Percentiles rank a stretch among this genome's conserved stretches.
Conservation (phyloP, 2,329 filamentous ascomycete species). For the Aspergillus ruber region DNA sequence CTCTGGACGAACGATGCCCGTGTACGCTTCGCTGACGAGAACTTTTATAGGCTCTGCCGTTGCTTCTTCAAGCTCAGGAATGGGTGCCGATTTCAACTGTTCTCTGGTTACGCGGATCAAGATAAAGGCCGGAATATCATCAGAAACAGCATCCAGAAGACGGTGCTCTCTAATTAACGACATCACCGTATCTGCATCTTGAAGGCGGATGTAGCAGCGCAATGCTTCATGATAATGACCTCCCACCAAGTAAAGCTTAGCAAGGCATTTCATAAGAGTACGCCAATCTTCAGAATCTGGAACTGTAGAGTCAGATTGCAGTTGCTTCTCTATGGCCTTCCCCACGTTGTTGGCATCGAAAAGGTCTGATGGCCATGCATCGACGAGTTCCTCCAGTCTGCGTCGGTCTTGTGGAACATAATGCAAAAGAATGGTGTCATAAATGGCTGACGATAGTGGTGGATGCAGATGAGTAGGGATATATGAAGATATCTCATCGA, state of each 20-base stretch:
- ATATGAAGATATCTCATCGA: constrained; percentile 81
- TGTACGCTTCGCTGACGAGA: constrained; percentile 83
- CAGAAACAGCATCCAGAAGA: constrained; percentile 78
- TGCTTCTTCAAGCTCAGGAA: constrained; percentile 67
- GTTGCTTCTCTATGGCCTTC: constrained; percentile 71
- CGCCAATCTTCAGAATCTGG: constrained; percentile 83
- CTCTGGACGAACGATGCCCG: constrained; percentile 73
- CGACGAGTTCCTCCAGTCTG: constrained; percentile 70
- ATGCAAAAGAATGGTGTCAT: constrained; percentile 82
- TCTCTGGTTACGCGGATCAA: constrained; percentile 73
- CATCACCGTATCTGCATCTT: constrained; percentile 88
- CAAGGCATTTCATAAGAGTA: constrained; percentile 79
- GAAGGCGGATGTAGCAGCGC: constrained; percentile 79
- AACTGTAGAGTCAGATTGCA: constrained; percentile 66
- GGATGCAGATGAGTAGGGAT: constrained; percentile 76
- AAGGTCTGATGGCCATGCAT: constrained; percentile 75
- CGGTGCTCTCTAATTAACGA: constrained; percentile 78
- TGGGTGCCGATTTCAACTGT: constrained; percentile 58
- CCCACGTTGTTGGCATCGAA: constrained; percentile 74
- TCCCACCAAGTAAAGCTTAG: constrained; percentile 74
- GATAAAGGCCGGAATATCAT: constrained; percentile 86
- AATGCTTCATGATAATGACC: constrained; percentile 78
- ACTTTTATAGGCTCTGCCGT: constrained; percentile 79
- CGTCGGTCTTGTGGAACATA: constrained; percentile 75
- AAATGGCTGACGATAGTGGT: constrained; percentile 72